A percentile compares a stretch with the other conserved stretches of the same genome.
Conservation (phyloP, 2,329 filamentous ascomycete species). For the Colletotrichum paranaense region DNA sequence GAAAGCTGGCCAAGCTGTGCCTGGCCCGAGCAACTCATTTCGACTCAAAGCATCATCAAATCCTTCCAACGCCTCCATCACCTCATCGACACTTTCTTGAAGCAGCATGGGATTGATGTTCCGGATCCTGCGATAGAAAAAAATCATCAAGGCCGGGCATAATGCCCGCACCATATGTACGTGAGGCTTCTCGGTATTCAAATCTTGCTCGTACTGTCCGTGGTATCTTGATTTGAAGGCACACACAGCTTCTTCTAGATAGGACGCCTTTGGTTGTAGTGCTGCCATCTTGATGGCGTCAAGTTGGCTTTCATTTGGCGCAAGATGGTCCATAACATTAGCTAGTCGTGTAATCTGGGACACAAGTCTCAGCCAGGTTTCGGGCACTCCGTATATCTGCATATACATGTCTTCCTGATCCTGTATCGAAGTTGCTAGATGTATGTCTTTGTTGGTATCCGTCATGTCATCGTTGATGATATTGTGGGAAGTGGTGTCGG, state of each 20-base stretch:
- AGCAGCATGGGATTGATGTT: background rate
- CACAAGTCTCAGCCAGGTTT: background rate
- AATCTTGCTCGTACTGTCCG: background rate
- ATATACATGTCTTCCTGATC: background rate
- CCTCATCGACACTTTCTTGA: constrained; percentile 4
- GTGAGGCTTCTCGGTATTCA: background rate
- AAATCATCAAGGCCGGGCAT: background rate
- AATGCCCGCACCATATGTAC: constrained; percentile 9
- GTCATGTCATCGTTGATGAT: background rate
- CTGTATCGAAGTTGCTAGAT: background rate
- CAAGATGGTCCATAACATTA: constrained; percentile 12
- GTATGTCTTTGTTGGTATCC: background rate
- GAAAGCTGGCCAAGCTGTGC: constrained; percentile 13
- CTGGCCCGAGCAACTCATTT: background rate
- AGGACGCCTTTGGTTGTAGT: background rate
- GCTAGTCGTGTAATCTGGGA: constrained; percentile 3
- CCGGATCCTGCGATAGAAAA: constrained; percentile 10
- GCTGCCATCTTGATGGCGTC: background rate
- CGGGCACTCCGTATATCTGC: constrained; percentile 7
- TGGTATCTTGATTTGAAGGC: background rate
- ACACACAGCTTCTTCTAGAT: background rate
- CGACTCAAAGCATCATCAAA: background rate
- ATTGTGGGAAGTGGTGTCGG: too few species aligned
- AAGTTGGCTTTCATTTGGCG: background rate
- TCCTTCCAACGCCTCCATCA: background rate